Conservation (phyloP, 192 early-diverging fungal species). For the Backusella sp. region DNA sequence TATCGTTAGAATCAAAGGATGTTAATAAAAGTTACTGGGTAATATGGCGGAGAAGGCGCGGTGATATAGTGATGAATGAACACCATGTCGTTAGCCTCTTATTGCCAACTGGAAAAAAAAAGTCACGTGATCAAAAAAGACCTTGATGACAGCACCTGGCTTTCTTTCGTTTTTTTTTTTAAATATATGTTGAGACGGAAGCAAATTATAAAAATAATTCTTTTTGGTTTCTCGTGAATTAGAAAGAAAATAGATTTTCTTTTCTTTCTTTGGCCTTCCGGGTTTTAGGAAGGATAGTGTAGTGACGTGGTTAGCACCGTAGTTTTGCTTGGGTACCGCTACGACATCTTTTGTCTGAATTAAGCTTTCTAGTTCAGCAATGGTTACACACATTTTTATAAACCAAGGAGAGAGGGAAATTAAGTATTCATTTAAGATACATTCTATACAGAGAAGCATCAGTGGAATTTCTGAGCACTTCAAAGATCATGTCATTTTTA, state of each 20-base stretch:
- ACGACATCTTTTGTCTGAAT: background rate
- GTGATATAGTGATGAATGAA: background rate
- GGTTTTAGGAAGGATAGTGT: background rate
- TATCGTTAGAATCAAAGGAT: slow-evolving; percentile 21
- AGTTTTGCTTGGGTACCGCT: background rate
- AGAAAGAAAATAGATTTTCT: background rate
- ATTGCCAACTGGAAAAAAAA: background rate
- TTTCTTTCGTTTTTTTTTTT: background rate
- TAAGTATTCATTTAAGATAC: background rate
- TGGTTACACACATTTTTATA: background rate
- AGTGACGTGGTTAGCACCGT: background rate
- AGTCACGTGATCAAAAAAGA: background rate
- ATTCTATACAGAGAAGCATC: background rate
- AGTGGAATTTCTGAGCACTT: background rate
- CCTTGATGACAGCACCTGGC: background rate
- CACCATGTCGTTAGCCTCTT: background rate
- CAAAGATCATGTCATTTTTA: background rate
- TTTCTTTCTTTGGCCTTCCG: background rate
- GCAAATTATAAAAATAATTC: background rate
- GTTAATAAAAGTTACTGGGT: background rate
- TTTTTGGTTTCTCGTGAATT: background rate
- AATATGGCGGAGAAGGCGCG: background rate
- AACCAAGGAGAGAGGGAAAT: background rate
- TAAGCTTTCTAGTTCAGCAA: background rate
- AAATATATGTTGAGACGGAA: too few relatives aligned